Evolutionary conservation across 208 protist genomes (phyloP), one percentile per base, ranked within the genome.

Genomic region (Acanthamoeba sp.): DNA sequence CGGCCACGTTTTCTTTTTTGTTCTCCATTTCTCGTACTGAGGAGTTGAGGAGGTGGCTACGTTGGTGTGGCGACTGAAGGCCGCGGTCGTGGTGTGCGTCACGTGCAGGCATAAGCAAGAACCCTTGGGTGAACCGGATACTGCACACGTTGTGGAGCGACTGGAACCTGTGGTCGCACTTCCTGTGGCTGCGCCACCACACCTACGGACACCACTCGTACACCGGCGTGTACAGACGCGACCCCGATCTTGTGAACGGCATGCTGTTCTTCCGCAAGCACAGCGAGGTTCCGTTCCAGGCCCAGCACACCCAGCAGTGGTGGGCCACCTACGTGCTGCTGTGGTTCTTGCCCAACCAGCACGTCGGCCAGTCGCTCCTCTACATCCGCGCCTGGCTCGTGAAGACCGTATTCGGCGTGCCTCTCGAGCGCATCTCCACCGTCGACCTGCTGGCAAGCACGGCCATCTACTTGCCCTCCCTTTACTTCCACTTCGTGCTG

Each of bases 401-500:
- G 20, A 64, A 73, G 1, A 22, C 18, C 9, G 38, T 91, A 29
- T 91, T 91, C 32, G 85, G 85, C 38, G 85, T 91, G 57, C 55
- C 55, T 6, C 32, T 91, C 36, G 85, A 91, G 50, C 57, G 85
- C 22, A 34, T 71, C 0, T 71, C 85, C 12, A 5, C 62, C 34
- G 32, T 91, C 59, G 50, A 64, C n/a, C 55, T 91, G 5, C 12
- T 71, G n/a, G 59, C 34, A 55, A 73, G 85, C 59, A 73, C 42
- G 20, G 57, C 57, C 85, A 64, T 91, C 57, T 91, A 91, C 57
- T 18, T 71, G 38, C 85, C 85, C 55, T 91, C 85, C 32, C 24
- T 91, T 55, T 91, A 73, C 85, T 91, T 91, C 85, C 85, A 91
- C 85, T 42, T 91, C 38, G 57, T 91, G 27, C 40, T 91, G 85